Base-by-base conservation (phyloP, 495 filamentous ascomycete species). In the Patellaria atrata region DNA sequence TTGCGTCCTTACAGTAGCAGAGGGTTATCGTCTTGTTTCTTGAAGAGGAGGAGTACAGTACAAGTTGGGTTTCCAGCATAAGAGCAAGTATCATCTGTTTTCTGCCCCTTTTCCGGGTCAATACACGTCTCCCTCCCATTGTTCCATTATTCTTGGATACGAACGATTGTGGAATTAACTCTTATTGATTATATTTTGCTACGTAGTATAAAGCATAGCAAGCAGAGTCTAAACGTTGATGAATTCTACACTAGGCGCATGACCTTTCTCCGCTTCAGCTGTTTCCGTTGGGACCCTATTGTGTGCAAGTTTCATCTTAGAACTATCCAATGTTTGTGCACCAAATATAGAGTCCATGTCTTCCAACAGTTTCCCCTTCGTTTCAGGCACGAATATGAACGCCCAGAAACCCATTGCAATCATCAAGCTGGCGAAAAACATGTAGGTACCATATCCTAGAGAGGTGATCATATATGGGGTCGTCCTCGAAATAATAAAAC, bases 391-490 rank as follows among this genome's bases (percentile, higher is more conserved):
- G 4, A 60, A 29, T 41, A 58, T 58, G 28, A 43, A 60, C 21
- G 79, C 69, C 46, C 80, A 84, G 43, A 72, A 35, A 28, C 77
- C 67, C 16, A 73, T 75, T 9, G 70, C 44, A 9, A 79, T 60
- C 73, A 81, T 80, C 43, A 82, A 57, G 2, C 67, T 67, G 1
- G 76, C 76, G 44, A 84, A 84, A 63, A 82, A 81, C 55, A 82
- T 79, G 58, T 80, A 84, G 3, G 81, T 77, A 14, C 75, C 79
- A 45, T 77, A 79, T 20, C 62, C 63, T 67, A 82, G 77, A 23
- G 57, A 60, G 24, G 66, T 53, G 55, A 84, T 82, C 74, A 82
- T 82, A 48, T 84, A 75, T 14, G 74, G 73, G 3, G 77, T 81
- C 56, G 79, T 81, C 18, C 77, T 66, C 1, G 67, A 69, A 43